These are phyloP conservation scores for Rhexocercosporidium sp. DNA, from an alignment of 2,329 filamentous ascomycete species.

Conservation along the genomic window DNA sequence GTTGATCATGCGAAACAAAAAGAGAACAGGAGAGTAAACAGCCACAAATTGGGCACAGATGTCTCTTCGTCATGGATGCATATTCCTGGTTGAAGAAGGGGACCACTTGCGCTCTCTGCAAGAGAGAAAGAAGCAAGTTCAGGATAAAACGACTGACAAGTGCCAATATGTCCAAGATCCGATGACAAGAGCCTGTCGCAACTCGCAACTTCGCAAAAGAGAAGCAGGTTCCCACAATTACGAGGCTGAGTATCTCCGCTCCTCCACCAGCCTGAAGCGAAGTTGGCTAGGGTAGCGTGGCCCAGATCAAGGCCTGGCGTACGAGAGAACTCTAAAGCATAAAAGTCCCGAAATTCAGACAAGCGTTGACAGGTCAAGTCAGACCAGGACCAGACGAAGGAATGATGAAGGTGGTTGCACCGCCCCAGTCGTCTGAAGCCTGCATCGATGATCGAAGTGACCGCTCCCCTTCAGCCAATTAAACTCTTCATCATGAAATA, in stretches of 20 bases:
- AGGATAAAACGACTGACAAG: background rate
- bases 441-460: background rate
- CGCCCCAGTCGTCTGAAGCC: constrained; percentile 8
- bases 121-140: background rate
- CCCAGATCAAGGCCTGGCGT: background rate
- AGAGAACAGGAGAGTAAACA: background rate
- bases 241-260: background rate
- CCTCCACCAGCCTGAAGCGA: background rate
- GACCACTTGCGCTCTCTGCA: background rate
- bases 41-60: background rate
- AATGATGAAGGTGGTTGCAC: constrained; percentile 1
- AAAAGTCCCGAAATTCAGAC: background rate
- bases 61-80: background rate
- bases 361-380: constrained; percentile 3
- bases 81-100: background rate
- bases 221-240: background rate
- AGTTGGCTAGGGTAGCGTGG: background rate
- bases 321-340: constrained; percentile 7
- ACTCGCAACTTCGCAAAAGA: too few relatives aligned
- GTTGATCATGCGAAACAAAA: background rate
- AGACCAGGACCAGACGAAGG: constrained; percentile 2
- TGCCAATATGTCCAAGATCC: background rate
- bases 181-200: constrained; percentile 4
- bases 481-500: background rate
- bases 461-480: background rate